Base-by-base conservation (phyloP, 441 rosid species). In the Pelargonium fulgidum region DNA sequence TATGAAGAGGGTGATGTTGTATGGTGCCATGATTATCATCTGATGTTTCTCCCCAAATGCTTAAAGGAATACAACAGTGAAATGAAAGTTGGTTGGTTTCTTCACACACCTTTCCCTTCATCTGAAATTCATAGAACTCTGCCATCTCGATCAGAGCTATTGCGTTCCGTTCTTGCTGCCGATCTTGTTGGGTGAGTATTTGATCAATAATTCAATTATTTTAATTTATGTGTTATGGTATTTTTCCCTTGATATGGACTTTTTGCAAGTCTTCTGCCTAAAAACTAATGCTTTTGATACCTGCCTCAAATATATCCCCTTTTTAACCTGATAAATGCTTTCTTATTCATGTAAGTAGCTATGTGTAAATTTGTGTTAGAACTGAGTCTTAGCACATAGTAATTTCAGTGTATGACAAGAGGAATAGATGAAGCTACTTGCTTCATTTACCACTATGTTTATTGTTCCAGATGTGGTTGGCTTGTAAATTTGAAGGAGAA, bases 31-130 rank as follows among this genome's bases (percentile, higher is more conserved):
- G 99, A 95, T 75, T 95, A 95, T 67, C 98, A 95, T 79, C 90
- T 95, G 54, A 95, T 95, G 99, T 95, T 82, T 81, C 99, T 95
- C 69, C 99, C 99, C 4, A 85, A 89, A 78, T 95, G 95, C 83
- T 83, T 95, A 0, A 95, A 95, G 81, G 91, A 90, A 5, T 68
- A 87, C 73, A 90, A 95, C 75, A 84, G 70, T 64, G 75, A 80
- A 11, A 95, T 92, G 98, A 95, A 95, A 86, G 99, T 95, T 78
- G 99, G 99, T 63, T 95, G 99, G 99, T 95, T 95, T 84, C 99
- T 95, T 76, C 99, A 95, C 73, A 92, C 99, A 41, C 99, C 98
- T 20, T 95, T 95, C 73, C 99, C 99, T 76, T 95, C 99, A 16
- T 95, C 99, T 67, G 99, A 95, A 85, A 92, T 95, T 74, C 95